Base-by-base conservation (phyloP, 352 stramenopile species). In the Saprolegnia diclina region DNA sequence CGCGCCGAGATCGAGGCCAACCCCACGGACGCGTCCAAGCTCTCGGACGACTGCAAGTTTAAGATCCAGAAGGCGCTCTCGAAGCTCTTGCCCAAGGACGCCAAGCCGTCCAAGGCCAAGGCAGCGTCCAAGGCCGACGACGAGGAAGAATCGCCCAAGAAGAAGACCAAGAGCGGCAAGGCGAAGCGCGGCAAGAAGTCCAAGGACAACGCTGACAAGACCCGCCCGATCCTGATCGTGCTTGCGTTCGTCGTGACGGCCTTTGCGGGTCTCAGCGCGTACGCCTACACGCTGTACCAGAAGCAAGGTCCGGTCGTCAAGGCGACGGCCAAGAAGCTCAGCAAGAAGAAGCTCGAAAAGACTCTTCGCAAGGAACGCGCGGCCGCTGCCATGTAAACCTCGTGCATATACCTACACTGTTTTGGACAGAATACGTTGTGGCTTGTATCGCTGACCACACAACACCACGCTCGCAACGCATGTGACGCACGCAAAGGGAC, bases 231-330 rank as follows among this genome's bases (percentile, higher is more conserved):
- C 55, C 79, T 88, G 68, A 66, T 79, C 21, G 90, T 94, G 53
- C 14, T 88, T 35, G 84, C 75, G 35, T 92, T 94, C 48, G 76
- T 94, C 11, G 71, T 65, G 24, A 92, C 85, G 57, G 42, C 91
- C 29, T 61, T 92, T 56, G 83, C 83, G 0, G 66, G 85, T n/a
- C 65, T 84, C 22, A 71, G 73, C 6, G 80, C 82, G 19, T 77
- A 74, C 46, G 82, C 83, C 38, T 91, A 79, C 69, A 74, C 85
- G 73, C 89, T 92, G 65, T 91, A 91, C 75, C 81, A 85, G 73
- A 94, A 94, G 77, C 82, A 92, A 0, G 74, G 89, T 59, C 81
- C 83, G 10, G 71, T 79, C 6, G 81, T 70, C 38, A 85, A 85
- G 71, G 74, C 81, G 0, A 77, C 62, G 19, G 71, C 76, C 26